These are phyloP conservation scores for Candida rishiriensis DNA, from an alignment of 805 yeast species.

Conservation along the genomic window DNA sequence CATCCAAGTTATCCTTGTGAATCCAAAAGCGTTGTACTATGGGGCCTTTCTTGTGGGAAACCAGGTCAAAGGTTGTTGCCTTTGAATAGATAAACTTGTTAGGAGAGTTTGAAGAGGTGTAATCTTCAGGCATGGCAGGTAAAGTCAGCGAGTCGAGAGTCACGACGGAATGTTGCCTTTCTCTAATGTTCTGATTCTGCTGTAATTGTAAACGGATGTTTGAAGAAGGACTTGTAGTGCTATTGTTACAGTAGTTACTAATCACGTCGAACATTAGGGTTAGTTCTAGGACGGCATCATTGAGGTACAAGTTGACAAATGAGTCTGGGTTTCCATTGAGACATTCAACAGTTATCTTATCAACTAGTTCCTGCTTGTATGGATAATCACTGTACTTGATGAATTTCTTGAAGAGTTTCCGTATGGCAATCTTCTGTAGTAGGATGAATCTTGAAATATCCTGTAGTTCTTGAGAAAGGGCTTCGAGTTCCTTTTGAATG, in stretches of 20 bases:
- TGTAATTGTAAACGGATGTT: not conserved
- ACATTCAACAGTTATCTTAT: conserved; percentile 27
- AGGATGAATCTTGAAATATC: conserved; percentile 65
- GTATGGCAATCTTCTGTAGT: conserved; percentile 68
- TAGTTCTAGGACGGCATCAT: conserved; percentile 57
- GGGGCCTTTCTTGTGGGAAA: conserved; percentile 32
- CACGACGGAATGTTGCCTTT: conserved; percentile 9
- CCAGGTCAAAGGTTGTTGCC: conserved; percentile 33
- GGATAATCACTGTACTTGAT: conserved; percentile 37
- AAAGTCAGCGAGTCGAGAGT: conserved; percentile 23
- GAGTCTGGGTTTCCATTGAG: conserved; percentile 41
- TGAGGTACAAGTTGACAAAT: conserved; percentile 56
- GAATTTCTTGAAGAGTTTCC: conserved; percentile 71
- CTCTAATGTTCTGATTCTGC: not conserved
- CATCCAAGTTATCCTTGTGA: conserved; percentile 56
- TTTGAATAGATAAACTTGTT: conserved; percentile 16
- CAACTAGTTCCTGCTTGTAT: conserved; percentile 29
- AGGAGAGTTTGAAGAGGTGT: not conserved
- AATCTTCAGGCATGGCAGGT: conserved; percentile 7
- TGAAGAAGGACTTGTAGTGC: not conserved
- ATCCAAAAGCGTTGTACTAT: conserved; percentile 44
- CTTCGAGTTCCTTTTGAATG: conserved; percentile 35
- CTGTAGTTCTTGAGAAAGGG: conserved; percentile 49
- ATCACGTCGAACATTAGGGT: conserved; percentile 50
- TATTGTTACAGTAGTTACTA: conserved; percentile 17